Conservation (phyloP, 2,329 filamentous ascomycete species). For the Alternaria solani region DNA sequence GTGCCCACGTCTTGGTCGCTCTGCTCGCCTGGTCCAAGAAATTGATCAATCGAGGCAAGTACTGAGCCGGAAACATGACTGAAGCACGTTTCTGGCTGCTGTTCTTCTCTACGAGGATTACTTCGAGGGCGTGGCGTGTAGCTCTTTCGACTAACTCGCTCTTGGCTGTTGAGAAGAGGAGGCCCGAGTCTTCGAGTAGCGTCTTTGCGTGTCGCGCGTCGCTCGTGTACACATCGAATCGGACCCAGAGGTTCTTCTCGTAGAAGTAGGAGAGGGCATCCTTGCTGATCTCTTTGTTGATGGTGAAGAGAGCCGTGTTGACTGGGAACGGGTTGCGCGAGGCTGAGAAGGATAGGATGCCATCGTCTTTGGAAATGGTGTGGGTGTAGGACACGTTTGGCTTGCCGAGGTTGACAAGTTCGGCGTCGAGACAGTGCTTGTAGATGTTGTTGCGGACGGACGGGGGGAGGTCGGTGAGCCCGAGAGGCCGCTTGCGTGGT, state of each 20-base stretch:
- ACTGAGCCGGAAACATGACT: slow-evolving; percentile 47
- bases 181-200: slow-evolving; percentile 42
- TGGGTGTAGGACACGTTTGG: slow-evolving; percentile 44
- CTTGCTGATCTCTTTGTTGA: slow-evolving; percentile 35
- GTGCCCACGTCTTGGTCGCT: slow-evolving; percentile 34
- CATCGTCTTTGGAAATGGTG: slow-evolving; percentile 27
- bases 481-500: slow-evolving; percentile 31
- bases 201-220: slow-evolving; percentile 44
- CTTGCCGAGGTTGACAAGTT: slow-evolving; percentile 41
- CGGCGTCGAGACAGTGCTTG: slow-evolving; percentile 44
- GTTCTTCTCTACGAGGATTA: slow-evolving; percentile 40
- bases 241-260: slow-evolving; percentile 41
- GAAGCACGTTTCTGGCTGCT: slow-evolving; percentile 36
- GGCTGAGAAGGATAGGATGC: slow-evolving; percentile 36
- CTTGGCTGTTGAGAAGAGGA: slow-evolving; percentile 36
- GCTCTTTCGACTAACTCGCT: slow-evolving; percentile 15
- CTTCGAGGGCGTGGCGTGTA: slow-evolving; percentile 37
- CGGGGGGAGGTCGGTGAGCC: slow-evolving; percentile 37
- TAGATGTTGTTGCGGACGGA: slow-evolving; percentile 46
- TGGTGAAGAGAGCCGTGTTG: slow-evolving; percentile 34
- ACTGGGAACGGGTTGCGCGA: slow-evolving; percentile 42
- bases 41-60: slow-evolving; percentile 46
- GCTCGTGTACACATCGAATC: slow-evolving; percentile 34
- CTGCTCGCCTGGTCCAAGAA: slow-evolving; percentile 41
- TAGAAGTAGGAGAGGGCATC: slow-evolving; percentile 43